Evolutionary conservation across 176 grass and related monocot species (phyloP), one percentile per base, ranked within the genome.

Genomic region (Zoysia japonica): DNA sequence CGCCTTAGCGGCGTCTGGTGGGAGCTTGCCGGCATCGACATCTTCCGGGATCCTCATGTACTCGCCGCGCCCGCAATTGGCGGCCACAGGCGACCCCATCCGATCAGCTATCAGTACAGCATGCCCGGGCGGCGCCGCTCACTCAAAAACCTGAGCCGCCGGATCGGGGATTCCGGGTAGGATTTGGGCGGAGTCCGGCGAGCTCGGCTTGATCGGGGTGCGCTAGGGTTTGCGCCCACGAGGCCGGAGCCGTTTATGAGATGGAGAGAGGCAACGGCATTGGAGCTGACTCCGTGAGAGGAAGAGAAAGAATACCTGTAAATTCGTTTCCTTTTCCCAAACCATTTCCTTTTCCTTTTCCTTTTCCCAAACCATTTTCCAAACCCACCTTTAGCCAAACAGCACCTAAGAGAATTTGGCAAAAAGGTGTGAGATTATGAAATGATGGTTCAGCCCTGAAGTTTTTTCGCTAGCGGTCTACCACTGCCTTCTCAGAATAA

Each of bases 251-350:
- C 72, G 72, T 73, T 88, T 85, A 83, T 71, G 74, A 77, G 69
- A 82, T 67, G 56, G 70, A 76, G 74, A 70, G 75, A 83, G 75
- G 63, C 75, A 79, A 80, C 86, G 88, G 83, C 78, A 78, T 85
- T 88, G 91, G 85, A 87, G 88, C 86, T 79, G 83, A 81, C 72
- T 61, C 77, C n/a, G 49, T 20, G 61, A 76, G 70, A 86, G 11
- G 12, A 11, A 50, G 11, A 16, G 28, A 14, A n/a, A 3, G 77
- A 84, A 65, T 13, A 7, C 20, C 5, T 28, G 28, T 28, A 28
- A 3, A 12, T 74, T 75, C 74, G 28, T 28, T 28, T 28, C 28
- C 28, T 28, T 28, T 28, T 28, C 28, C 28, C 28, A 28, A 28
- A 28, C 28, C 28, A 28, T 28, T 28, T 28, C 28, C 28, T 28